These are phyloP conservation scores for Rhexocercosporidium sp. DNA, from an alignment of 2,329 filamentous ascomycete species.

Conservation along the genomic window DNA sequence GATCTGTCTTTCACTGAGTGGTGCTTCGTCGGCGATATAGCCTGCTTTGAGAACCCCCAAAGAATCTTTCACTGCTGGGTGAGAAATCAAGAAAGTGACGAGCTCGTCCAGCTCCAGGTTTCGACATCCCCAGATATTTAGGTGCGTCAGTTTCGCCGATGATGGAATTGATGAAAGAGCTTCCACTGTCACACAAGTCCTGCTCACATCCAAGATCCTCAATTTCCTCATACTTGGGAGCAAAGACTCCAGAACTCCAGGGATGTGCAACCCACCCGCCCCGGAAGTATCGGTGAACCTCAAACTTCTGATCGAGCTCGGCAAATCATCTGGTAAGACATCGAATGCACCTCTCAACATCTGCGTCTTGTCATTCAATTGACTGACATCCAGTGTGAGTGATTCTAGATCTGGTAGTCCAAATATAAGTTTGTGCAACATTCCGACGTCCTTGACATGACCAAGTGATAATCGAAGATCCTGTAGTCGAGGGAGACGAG, in stretches of 20 bases:
- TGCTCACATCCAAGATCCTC: slow-evolving; percentile 15
- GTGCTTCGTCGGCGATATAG: slow-evolving; percentile 6
- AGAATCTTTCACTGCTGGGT: slow-evolving; percentile 12
- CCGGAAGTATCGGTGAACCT: slow-evolving; percentile 4
- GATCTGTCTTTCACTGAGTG: slow-evolving; percentile 17
- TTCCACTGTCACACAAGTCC: not conserved
- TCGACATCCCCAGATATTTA: slow-evolving; percentile 15
- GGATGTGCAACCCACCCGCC: slow-evolving; percentile 4
- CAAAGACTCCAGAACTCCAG: slow-evolving; percentile 4
- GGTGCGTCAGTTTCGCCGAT: slow-evolving; percentile 7
- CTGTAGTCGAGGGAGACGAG: slow-evolving; percentile 3
- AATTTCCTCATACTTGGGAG: slow-evolving; percentile 14
- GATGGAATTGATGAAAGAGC: slow-evolving; percentile 12
- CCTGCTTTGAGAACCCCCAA: slow-evolving; percentile 13
- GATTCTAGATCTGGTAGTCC: not conserved
- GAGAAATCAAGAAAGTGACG: slow-evolving; percentile 10
- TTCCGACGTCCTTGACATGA: slow-evolving; percentile 1
- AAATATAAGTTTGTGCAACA: slow-evolving; percentile 6
- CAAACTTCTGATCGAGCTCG: not conserved
- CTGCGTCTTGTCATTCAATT: not conserved
- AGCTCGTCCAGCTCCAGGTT: not conserved
- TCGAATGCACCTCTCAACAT: slow-evolving; percentile 14
- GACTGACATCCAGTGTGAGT: not conserved
- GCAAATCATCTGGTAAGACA: not conserved
- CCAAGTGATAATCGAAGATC: not conserved